Base-by-base conservation (phyloP, 164 flowering plant genomes). In the Buxus sempervirens region DNA sequence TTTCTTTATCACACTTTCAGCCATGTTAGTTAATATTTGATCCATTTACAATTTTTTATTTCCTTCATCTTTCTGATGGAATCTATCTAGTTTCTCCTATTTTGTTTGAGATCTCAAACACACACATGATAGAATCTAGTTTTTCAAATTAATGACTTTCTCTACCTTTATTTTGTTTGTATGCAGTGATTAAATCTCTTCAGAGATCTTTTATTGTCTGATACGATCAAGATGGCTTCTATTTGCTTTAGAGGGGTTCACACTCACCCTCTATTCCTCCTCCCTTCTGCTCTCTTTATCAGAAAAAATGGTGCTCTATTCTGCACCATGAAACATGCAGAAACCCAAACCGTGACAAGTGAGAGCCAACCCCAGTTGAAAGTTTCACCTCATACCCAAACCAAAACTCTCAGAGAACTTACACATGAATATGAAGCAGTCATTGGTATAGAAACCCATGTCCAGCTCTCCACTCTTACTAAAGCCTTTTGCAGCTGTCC, bases 361-460 rank as follows among this genome's bases (percentile, higher is more conserved):
- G 82, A 77, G 19, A 82, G 71, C 75, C 76, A 73, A 69, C 68
- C 65, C 24, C 65, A 64, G 51, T 24, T 27, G 21, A 82, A 75
- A 53, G 70, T 71, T 64, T 62, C 79, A 15, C 69, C 72, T 5
- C 71, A 72, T 13, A 25, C 58, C 48, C 68, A 68, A 45, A 58
- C 62, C 53, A 80, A 72, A 68, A 59, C 68, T 22, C 49, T 81
- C 54, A 82, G 84, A 56, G 78, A 78, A 62, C 56, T 79, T 18
- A 54, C 68, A 19, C 72, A 77, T 65, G 87, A 86, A 36, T 93
- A 87, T 77, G 98, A 91, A 72, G 82, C 97, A 54, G 61, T 94
- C 48, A 88, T 94, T 67, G 98, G 98, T 16, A 90, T 94, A 64
- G 97, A 94, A 76, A 94, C 98, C 49, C 98, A 91, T 80, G 97